Evolutionary conservation across 139 green algal genomes (phyloP).

Genomic region (Haematococcus sp.): DNA sequence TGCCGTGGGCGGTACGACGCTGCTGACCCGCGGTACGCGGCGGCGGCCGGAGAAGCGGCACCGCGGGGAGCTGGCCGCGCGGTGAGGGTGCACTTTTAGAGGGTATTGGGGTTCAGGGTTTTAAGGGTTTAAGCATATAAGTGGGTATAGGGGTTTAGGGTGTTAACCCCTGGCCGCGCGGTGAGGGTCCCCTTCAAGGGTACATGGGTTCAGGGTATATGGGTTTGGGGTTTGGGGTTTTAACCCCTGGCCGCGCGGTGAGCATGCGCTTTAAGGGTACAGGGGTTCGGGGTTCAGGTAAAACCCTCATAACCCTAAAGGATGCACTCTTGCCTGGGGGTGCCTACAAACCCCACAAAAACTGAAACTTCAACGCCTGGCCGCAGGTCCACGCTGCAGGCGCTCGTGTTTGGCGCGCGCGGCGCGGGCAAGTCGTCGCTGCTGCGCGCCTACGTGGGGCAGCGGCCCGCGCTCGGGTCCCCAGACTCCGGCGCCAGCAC

Average conservation of each 20-base stretch:
- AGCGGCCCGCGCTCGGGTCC: constrained; percentile 3
- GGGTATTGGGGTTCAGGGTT: constrained; percentile 7
- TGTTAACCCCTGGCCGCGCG: too few species aligned
- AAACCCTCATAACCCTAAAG: too few species aligned
- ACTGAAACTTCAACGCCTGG: too few species aligned
- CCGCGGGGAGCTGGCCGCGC: constrained; percentile 41
- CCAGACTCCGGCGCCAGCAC: not conserved
- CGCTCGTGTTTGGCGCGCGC: constrained; percentile 43
- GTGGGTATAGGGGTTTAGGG: not conserved
- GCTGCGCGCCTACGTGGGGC: constrained; percentile 52
- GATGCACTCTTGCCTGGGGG: too few species aligned
- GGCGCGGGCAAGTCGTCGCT: constrained; percentile 53
- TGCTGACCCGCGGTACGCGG: constrained; percentile 41
- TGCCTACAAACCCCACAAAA: too few species aligned
- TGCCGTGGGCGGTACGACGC: not conserved
- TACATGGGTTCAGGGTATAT: not conserved
- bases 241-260: too few species aligned
- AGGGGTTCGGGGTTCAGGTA: too few species aligned
- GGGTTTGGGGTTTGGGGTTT: not conserved
- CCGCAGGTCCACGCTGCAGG: constrained; percentile 35
- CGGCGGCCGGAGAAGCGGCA: constrained; percentile 48
- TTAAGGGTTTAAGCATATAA: not conserved
- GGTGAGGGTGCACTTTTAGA: constrained; percentile 26
- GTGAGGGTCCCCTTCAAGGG: too few species aligned
- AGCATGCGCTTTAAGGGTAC: too few species aligned